A percentile compares a stretch with the other conserved stretches of the same genome.
phyloP scores from a whole-genome alignment of 2,329 filamentous ascomycete genomes.

The Ophiostoma populinum region DNA sequence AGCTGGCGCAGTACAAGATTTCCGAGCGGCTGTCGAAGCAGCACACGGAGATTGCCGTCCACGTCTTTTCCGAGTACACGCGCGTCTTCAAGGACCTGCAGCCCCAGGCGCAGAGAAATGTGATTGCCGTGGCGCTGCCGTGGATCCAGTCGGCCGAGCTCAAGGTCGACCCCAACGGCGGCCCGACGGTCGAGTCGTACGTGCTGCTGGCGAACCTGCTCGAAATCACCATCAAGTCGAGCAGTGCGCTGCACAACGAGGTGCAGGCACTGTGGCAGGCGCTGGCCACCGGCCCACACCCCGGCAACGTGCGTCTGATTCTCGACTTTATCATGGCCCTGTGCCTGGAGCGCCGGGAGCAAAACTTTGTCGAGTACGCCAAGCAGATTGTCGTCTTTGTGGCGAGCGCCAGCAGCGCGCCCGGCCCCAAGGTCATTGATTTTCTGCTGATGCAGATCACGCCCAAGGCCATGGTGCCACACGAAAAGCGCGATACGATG shows the following conservation, averaged over 20 bases:
- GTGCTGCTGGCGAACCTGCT: conserved; percentile 89
- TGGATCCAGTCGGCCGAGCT: conserved; percentile 94
- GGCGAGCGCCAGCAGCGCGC: conserved; percentile 55
- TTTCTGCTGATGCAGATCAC: conserved; percentile 82
- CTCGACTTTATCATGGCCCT: conserved; percentile 92
- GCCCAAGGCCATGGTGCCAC: conserved; percentile 92
- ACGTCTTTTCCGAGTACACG: conserved; percentile 91
- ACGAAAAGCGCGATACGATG: conserved; percentile 49
- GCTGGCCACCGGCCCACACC: conserved; percentile 78
- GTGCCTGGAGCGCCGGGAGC: conserved; percentile 83
- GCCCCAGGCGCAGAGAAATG: conserved; percentile 72
- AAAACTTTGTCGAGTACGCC: conserved; percentile 94
- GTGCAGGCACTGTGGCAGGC: conserved; percentile 97
- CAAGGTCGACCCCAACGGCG: conserved; percentile 78
- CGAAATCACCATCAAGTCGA: conserved; percentile 89
- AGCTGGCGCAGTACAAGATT: conserved; percentile 91
- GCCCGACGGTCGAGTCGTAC: conserved; percentile 79
- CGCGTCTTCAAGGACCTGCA: conserved; percentile 80
- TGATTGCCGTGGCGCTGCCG: conserved; percentile 83
- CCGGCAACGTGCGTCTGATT: conserved; percentile 83
- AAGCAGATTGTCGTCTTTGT: conserved; percentile 97
- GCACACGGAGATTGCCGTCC: conserved; percentile 76
- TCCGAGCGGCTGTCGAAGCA: conserved; percentile 79
- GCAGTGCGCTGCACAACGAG: conserved; percentile 79
- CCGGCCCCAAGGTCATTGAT: conserved; percentile 83